A percentile compares a stretch with the other conserved stretches of the same genome.
Evolutionary conservation across 2,329 filamentous ascomycete species (phyloP).

Genomic region (Ceratocystis papillata): DNA sequence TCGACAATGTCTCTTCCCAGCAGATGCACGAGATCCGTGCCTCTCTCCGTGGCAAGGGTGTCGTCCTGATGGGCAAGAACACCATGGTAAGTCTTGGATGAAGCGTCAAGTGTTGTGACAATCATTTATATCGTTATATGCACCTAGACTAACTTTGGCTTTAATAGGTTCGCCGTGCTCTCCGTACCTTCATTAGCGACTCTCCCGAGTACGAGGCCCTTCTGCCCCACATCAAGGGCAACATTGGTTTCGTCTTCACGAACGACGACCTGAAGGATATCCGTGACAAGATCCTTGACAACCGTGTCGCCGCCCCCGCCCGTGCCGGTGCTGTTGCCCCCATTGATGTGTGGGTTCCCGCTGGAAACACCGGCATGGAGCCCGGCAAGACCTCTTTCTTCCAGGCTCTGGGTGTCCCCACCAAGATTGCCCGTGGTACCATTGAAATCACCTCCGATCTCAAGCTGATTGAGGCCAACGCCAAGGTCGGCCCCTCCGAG

Average conservation of each 20-base stretch:
- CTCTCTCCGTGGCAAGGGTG: conserved; percentile 77
- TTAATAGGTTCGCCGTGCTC: conserved; percentile 75
- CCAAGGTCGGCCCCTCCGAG: conserved; percentile 97
- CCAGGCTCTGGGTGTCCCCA: conserved; percentile 99
- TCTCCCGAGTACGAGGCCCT: conserved; percentile 97
- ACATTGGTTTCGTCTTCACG: conserved; percentile 99
- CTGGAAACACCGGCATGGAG: conserved; percentile 99
- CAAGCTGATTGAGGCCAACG: conserved; percentile 88
- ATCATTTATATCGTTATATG: too few species aligned
- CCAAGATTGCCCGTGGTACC: conserved; percentile 99
- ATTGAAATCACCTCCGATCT: conserved; percentile 98
- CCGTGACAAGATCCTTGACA: conserved; percentile 88
- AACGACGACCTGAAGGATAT: conserved; percentile 85
- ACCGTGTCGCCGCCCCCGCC: conserved; percentile 95
- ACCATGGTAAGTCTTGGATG: conserved; percentile 65
- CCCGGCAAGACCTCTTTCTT: conserved; percentile 99
- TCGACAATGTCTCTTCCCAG: conserved; percentile 99
- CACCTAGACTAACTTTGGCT: conserved; percentile 9
- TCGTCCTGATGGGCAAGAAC: conserved; percentile 99
- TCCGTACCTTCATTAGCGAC: conserved; percentile 87
- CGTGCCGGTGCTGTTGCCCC: conserved; percentile 96
- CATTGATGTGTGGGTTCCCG: conserved; percentile 84
- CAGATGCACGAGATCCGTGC: conserved; percentile 99
- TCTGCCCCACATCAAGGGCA: conserved; percentile 89
- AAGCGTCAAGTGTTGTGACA: not conserved